phyloP scores from a whole-genome alignment of 345 rosid genomes.

The Melaleuca alternifolia region DNA sequence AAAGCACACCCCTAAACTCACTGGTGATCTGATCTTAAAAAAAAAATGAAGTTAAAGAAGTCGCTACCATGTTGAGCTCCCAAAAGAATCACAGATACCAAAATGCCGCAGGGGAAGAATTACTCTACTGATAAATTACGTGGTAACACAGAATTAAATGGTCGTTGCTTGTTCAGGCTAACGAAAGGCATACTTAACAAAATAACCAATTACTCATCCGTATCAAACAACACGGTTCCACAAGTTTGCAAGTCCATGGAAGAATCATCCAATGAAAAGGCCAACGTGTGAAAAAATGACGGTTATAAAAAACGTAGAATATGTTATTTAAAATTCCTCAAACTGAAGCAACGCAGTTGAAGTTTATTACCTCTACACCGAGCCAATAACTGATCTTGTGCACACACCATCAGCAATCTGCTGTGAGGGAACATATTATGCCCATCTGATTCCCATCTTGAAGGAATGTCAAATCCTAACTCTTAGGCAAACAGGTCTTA shows the following conservation, averaged over 20 bases:
- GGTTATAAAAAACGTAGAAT: background rate
- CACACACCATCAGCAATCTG: background rate
- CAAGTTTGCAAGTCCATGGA: background rate
- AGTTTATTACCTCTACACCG: background rate
- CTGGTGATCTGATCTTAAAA: background rate
- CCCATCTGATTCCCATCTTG: background rate
- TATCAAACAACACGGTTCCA: background rate
- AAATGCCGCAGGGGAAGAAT: background rate
- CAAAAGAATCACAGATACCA: background rate
- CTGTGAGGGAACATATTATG: background rate
- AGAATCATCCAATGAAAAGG: background rate
- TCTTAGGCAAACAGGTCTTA: background rate
- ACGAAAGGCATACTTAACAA: background rate
- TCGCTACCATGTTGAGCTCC: background rate
- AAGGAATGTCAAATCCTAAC: background rate
- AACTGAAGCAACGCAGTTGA: background rate
- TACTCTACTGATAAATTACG: background rate
- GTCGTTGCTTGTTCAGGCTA: background rate
- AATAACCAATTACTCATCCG: background rate
- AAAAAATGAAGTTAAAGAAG: background rate
- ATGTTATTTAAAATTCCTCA: background rate
- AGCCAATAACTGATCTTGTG: background rate
- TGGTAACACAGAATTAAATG: background rate
- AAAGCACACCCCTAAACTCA: background rate
- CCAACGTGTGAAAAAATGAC: background rate